Evolutionary conservation across 768 basidiomycete species (phyloP).

Genomic region (Amanita pseudoporphyria): DNA sequence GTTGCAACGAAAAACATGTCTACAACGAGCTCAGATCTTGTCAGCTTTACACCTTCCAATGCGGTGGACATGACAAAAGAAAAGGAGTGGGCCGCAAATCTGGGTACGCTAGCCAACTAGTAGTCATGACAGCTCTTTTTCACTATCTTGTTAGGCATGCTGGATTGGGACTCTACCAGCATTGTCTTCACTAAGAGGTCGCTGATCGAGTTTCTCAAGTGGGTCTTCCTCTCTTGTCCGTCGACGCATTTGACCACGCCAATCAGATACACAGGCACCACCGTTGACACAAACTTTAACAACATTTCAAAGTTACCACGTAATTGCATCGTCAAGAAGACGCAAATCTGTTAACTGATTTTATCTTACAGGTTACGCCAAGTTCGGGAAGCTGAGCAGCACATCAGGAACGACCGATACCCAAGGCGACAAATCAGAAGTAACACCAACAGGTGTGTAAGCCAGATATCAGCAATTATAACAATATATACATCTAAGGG

Average conservation of each 20-base stretch:
- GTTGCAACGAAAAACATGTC: conserved; percentile 9
- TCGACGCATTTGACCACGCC: conserved; percentile 4
- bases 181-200: conserved; percentile 76
- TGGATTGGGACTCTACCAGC: conserved; percentile 71
- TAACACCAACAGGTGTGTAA: neutral
- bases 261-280: conserved; percentile 58
- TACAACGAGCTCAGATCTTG: neutral
- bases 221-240: conserved; percentile 14
- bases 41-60: conserved; percentile 49
- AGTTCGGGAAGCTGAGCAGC: conserved; percentile 49
- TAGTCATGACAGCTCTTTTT: neutral
- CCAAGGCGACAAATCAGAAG: conserved; percentile 2
- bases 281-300: conserved; percentile 65
- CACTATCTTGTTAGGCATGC: conserved; percentile 40
- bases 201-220: conserved; percentile 74
- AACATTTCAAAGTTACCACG: conserved; percentile 73
- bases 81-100: conserved; percentile 59
- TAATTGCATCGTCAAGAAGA: conserved; percentile 22
- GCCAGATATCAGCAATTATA: neutral
- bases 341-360: neutral
- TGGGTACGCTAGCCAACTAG: conserved; percentile 36
- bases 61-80: conserved; percentile 56
- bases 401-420: conserved; percentile 11
- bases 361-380: conserved; percentile 48
- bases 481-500: neutral